Conservation (phyloP, 768 basidiomycete genomes). For the Boletus sensibilis region DNA sequence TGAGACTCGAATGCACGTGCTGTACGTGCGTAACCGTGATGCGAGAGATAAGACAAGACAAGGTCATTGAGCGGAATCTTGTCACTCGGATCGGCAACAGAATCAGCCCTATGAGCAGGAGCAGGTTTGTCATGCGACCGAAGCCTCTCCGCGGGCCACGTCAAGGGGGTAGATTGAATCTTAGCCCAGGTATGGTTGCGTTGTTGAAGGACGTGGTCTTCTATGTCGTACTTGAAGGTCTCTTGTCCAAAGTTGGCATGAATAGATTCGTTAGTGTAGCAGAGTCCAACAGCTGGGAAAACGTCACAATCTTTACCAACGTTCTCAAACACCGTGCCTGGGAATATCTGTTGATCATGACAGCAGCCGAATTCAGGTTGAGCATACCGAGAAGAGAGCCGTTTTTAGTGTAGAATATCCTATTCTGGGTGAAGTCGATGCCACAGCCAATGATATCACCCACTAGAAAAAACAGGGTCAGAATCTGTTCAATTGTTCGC, state of each 20-base stretch:
- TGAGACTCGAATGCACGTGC: constrained; percentile 66
- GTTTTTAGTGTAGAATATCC: constrained; percentile 90
- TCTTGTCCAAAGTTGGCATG: constrained; percentile 87
- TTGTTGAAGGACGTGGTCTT: constrained; percentile 74
- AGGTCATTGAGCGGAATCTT: constrained; percentile 68
- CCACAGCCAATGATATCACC: constrained; percentile 92
- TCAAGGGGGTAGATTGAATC: constrained; percentile 58
- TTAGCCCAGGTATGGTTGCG: constrained; percentile 64
- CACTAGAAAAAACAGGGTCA: constrained; percentile 42
- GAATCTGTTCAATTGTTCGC: not conserved
- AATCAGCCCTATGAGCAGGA: constrained; percentile 1
- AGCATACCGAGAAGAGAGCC: constrained; percentile 62
- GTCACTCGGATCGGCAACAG: constrained; percentile 45
- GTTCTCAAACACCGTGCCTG: constrained; percentile 71
- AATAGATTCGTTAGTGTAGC: constrained; percentile 73
- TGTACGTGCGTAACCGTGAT: constrained; percentile 79
- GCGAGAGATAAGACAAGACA: constrained; percentile 75
- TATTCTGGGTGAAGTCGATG: constrained; percentile 79
- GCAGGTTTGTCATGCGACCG: constrained; percentile 7
- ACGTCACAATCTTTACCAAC: constrained; percentile 64
- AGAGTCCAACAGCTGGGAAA: constrained; percentile 88
- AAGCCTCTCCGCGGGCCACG: constrained; percentile 36
- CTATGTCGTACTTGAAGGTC: constrained; percentile 88
- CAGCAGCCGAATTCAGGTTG: not conserved
- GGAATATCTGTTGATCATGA: constrained; percentile 10